These are phyloP conservation scores for Annona squamosa DNA, from an alignment of 164 flowering plant species.

Conservation along the genomic window DNA sequence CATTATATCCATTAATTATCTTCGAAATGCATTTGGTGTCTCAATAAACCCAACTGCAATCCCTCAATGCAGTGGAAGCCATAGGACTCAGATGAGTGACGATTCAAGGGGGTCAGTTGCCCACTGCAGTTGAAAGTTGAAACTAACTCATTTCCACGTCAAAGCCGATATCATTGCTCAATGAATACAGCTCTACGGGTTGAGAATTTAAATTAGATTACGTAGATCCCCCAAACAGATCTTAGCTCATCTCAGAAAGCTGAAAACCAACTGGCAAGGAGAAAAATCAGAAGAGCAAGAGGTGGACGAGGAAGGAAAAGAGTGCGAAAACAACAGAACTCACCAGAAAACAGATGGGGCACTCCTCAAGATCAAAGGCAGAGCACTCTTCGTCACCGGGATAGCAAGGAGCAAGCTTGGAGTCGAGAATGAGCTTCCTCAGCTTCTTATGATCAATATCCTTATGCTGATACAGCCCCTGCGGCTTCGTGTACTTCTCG, in stretches of 20 bases:
- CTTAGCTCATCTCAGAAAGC: background rate
- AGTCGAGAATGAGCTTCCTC: slow-evolving; percentile 79
- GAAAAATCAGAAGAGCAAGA: background rate
- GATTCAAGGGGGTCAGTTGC: too few relatives aligned
- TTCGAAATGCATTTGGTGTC: too few relatives aligned
- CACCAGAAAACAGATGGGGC: slow-evolving; percentile 97
- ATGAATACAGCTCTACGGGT: background rate
- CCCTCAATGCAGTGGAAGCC: too few relatives aligned
- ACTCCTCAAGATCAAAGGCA: slow-evolving; percentile 62
- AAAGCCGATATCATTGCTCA: background rate
- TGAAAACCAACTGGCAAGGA: background rate
- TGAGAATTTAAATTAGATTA: too few relatives aligned
- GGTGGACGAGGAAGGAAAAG: background rate
- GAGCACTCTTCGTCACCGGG: slow-evolving; percentile 47
- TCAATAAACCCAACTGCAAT: too few relatives aligned
- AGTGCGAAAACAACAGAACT: slow-evolving; percentile 15
- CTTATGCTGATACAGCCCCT: slow-evolving; percentile 70
- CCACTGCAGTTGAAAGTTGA: too few relatives aligned
- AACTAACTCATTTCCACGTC: too few relatives aligned
- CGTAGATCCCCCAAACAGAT: background rate
- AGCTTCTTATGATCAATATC: slow-evolving; percentile 96
- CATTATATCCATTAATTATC: too few relatives aligned
- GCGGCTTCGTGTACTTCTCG: slow-evolving; percentile 82
- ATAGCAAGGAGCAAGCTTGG: slow-evolving; percentile 91
- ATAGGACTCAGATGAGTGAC: too few relatives aligned